phyloP scores from a whole-genome alignment of 2,329 filamentous ascomycete species.

The Cadophora malorum region DNA sequence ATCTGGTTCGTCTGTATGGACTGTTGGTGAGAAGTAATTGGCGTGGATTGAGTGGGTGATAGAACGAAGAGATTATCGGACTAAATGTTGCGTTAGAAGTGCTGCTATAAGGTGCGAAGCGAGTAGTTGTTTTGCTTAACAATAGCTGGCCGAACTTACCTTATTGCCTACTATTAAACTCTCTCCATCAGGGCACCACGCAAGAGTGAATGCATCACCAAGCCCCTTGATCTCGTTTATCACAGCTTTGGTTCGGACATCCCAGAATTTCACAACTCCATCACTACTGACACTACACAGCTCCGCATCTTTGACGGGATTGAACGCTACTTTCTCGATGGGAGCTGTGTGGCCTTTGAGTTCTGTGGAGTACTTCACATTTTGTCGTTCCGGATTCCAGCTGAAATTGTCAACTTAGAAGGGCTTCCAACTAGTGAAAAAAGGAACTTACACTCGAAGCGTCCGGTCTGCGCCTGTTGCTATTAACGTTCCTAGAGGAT shows the following conservation, averaged over 20 bases:
- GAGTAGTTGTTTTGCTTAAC: constrained; percentile 18
- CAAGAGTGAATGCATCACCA: constrained; percentile 72
- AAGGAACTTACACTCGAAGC: constrained; percentile 61
- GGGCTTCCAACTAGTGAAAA: background rate
- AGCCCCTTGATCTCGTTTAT: constrained; percentile 72
- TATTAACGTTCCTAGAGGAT: constrained; percentile 80
- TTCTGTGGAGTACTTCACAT: constrained; percentile 77
- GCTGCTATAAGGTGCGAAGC: background rate
- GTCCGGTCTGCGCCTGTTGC: constrained; percentile 79
- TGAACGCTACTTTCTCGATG: constrained; percentile 80
- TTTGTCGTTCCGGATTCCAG: constrained; percentile 81
- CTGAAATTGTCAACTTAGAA: constrained; percentile 26
- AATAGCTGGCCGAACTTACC: constrained; percentile 54
- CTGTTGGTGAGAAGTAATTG: constrained; percentile 66
- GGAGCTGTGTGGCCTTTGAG: constrained; percentile 69
- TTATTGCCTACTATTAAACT: constrained; percentile 76
- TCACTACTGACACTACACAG: constrained; percentile 77
- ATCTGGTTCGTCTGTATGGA: constrained; percentile 73
- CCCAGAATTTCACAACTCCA: constrained; percentile 80
- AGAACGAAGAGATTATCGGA: constrained; percentile 67
- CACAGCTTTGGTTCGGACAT: constrained; percentile 74
- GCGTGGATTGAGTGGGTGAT: constrained; percentile 62
- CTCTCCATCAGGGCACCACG: constrained; percentile 75
- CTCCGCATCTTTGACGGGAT: constrained; percentile 77
- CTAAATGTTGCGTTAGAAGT: constrained; percentile 46